Base-by-base conservation (phyloP, 345 rosid genomes). In the Syzygium oleosum region DNA sequence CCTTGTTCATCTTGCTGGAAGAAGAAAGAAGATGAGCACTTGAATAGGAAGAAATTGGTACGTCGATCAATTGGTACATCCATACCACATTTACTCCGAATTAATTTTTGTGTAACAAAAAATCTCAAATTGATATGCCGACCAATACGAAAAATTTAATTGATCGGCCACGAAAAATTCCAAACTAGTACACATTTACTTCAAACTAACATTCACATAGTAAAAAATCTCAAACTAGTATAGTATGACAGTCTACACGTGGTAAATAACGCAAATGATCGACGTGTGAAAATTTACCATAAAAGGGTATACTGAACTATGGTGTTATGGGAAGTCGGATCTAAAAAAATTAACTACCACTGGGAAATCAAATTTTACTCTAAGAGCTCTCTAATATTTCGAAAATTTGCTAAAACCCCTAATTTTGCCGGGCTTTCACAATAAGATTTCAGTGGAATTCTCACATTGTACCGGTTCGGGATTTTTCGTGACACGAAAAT, bases 131-230 rank as follows among this genome's bases (percentile, higher is more conserved):
- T 0, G 0, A 1, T 56, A 56, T 12, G 23, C 1, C 27, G 0
- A 8, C 0, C 27, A 55, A 34, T 34, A 56, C 11, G 27, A 56
- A 56, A 59, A 13, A 61, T n/a, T 2, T 34, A 34, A 34, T 34
- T 34, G 38, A 3, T 34, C 38, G 38, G 38, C 38, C 14, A 56
- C 11, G 27, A 58, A 58, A 59, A 13, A 61, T n/a, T 1, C 0
- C 3, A n/a, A 0, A 12, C 3, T 0, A 0, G 3, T 14, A 27
- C 0, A 0, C 0, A 2, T 13, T 61, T 61, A 61, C 31, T 8
- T 8, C 9, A 61, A 6, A 61, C 1, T 61, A 61, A 61, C n/a
- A 12, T 27, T n/a, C 0, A 0, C 3, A 12, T 27, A 0, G 0
- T 0, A 27, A 5, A 59, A 59, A 27, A 5, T 14, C 13, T n/a